Evolutionary conservation across 768 basidiomycete species (phyloP), one percentile per base, ranked within the genome.

Genomic region (Boletus subparvulus): DNA sequence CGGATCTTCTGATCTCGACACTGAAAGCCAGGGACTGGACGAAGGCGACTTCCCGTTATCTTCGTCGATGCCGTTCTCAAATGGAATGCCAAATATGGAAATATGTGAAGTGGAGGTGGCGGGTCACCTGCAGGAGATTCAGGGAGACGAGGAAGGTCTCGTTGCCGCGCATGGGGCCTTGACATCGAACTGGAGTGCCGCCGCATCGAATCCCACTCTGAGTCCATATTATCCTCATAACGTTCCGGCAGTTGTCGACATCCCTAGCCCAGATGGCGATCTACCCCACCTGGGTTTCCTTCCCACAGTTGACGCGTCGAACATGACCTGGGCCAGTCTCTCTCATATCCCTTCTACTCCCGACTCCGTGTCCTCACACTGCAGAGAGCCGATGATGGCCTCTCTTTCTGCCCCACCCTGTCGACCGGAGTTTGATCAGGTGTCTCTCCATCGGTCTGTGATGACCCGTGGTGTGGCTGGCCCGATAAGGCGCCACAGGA

Each of bases 401-500:
- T 65, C 70, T 10, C 56, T 71, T 21, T 87, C 87, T 11, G 86
- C 87, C 2, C 86, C 90, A 14, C 82, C 87, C 40, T 85, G 87
- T 64, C 84, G 87, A 69, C 80, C 81, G 46, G 75, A 76, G 11
- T 90, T 90, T 52, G 88, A 71, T 81, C 86, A 63, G 58, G 72
- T 58, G n/a, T 56, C 68, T 21, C 61, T 70, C 17, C 66, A 65
- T 41, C 65, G 61, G 16, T 64, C 68, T 13, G 49, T 61, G 17
- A 65, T 64, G 55, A 52, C 62, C 16, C 65, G 66, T 12, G 64
- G 52, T 8, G 80, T 76, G 13, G 65, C 80, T n/a, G 86, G 88
- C 11, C 86, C 88, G 11, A 78, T 84, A 45, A 75, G 88, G 50
- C 78, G 90, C 45, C 84, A 90, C 65, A 79, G 89, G 53, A 89